Conservation (phyloP, 2,329 filamentous ascomycete species). For the Pestalotiopsis sp. region DNA sequence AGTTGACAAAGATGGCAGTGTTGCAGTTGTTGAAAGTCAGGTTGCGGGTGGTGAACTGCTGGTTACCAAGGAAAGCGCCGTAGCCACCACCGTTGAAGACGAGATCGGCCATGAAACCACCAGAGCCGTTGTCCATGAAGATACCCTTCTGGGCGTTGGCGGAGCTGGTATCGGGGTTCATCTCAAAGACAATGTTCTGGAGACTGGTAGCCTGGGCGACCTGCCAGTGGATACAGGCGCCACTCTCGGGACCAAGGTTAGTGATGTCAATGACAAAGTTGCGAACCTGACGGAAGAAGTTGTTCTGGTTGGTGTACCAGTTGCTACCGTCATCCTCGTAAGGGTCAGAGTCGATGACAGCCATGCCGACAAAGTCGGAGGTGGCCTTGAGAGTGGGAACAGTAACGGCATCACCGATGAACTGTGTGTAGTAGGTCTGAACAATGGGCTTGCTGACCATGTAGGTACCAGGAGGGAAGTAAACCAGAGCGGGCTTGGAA, state of each 20-base stretch:
- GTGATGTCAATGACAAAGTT: conserved; percentile 82
- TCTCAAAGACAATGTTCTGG: conserved; percentile 81
- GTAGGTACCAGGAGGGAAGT: conserved; percentile 90
- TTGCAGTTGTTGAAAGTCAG: conserved; percentile 79
- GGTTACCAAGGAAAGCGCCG: conserved; percentile 79
- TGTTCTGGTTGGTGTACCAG: conserved; percentile 80
- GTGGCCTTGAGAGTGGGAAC: conserved; percentile 76
- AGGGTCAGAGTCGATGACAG: conserved; percentile 85
- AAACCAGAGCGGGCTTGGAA: conserved; percentile 81
- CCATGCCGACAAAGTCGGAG: conserved; percentile 77
- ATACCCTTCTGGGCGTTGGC: conserved; percentile 74
- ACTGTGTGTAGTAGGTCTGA: conserved; percentile 91
- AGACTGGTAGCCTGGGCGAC: conserved; percentile 81
- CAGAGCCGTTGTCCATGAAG: conserved; percentile 84
- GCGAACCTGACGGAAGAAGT: conserved; percentile 82
- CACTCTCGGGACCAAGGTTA: conserved; percentile 58
- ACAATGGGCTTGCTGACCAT: conserved; percentile 77
- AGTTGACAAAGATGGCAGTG: conserved; percentile 86
- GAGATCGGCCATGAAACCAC: conserved; percentile 82
- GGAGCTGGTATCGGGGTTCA: conserved; percentile 65
- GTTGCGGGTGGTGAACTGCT: conserved; percentile 87
- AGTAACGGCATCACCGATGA: conserved; percentile 77
- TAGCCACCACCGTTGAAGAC: conserved; percentile 81
- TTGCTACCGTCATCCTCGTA: conserved; percentile 71
- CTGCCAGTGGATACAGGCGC: conserved; percentile 81